These are phyloP conservation scores for Miamiensis avidus DNA, from an alignment of 169 alveolate genomes.

Conservation along the genomic window DNA sequence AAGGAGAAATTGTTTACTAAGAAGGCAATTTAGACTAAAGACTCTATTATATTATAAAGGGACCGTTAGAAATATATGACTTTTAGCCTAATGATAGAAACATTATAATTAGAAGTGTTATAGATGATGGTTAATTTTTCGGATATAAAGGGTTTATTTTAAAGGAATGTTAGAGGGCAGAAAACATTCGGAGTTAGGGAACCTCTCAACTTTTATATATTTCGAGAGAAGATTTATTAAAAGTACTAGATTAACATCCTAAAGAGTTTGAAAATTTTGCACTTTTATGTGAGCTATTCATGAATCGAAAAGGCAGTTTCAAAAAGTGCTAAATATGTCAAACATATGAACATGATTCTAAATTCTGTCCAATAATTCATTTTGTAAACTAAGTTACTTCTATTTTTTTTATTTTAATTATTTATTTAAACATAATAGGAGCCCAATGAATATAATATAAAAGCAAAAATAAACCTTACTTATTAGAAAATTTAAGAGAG, in stretches of 20 bases:
- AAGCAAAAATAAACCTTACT: too few relatives aligned
- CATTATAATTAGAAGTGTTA: neutral
- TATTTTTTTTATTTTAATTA: too few relatives aligned
- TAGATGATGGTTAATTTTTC: constrained; percentile 5
- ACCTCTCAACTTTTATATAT: constrained; percentile 5
- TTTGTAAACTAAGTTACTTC: too few relatives aligned
- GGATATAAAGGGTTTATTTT: constrained; percentile 3
- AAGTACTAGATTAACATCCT: neutral
- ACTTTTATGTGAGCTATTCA: too few relatives aligned
- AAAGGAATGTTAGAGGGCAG: neutral
- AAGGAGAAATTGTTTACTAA: constrained; percentile 24
- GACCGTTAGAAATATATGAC: constrained; percentile 1
- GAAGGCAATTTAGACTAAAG: constrained; percentile 18
- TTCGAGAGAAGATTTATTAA: constrained; percentile 4
- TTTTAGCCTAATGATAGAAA: neutral
- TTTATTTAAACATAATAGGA: too few relatives aligned
- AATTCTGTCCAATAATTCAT: too few relatives aligned
- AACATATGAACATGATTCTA: too few relatives aligned
- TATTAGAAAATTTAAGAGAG: too few relatives aligned
- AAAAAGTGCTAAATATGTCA: too few relatives aligned
- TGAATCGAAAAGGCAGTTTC: too few relatives aligned
- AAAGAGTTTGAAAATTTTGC: neutral
- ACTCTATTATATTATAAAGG: neutral
- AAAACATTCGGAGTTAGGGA: neutral
- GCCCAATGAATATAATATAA: too few relatives aligned